These are phyloP conservation scores for Colletotrichum sp. DNA, from an alignment of 2,329 filamentous ascomycete genomes.

Conservation along the genomic window DNA sequence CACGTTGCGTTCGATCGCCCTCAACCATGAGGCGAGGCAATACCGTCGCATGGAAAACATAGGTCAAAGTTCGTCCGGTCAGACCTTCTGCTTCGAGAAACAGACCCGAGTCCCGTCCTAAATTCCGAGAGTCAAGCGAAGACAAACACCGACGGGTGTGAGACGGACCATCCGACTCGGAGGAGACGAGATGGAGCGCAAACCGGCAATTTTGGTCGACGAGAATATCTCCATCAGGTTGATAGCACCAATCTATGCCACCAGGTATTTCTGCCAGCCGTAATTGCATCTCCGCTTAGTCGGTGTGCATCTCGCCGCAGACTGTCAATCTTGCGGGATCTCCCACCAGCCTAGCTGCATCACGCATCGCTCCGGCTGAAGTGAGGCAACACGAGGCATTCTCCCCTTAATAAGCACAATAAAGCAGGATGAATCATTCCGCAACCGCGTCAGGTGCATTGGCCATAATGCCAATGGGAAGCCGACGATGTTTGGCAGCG, in stretches of 20 bases:
- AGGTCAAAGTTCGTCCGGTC: not conserved
- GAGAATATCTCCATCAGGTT: not conserved
- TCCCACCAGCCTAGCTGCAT: not conserved
- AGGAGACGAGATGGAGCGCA: not conserved
- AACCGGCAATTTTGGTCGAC: not conserved
- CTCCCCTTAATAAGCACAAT: not conserved
- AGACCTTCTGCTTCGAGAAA: not conserved
- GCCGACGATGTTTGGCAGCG: not conserved
- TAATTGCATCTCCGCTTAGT: not conserved
- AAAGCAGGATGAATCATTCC: not conserved
- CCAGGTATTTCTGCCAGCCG: not conserved
- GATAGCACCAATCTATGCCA: not conserved
- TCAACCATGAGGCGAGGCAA: not conserved
- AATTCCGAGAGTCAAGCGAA: not conserved
- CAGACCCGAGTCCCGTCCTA: not conserved
- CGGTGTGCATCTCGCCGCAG: not conserved
- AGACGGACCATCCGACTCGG: not conserved
- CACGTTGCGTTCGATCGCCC: not conserved
- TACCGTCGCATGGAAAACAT: not conserved
- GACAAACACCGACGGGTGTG: slow-evolving; percentile 1
- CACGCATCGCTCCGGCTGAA: not conserved
- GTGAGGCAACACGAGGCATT: not conserved
- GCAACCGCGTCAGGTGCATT: not conserved
- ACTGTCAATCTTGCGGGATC: slow-evolving; percentile 2
- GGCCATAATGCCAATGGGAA: not conserved